These are phyloP conservation scores for Ceratorhiza oryzae-sativae DNA, from an alignment of 1,284 basidiomycete genomes.

Conservation along the genomic window DNA sequence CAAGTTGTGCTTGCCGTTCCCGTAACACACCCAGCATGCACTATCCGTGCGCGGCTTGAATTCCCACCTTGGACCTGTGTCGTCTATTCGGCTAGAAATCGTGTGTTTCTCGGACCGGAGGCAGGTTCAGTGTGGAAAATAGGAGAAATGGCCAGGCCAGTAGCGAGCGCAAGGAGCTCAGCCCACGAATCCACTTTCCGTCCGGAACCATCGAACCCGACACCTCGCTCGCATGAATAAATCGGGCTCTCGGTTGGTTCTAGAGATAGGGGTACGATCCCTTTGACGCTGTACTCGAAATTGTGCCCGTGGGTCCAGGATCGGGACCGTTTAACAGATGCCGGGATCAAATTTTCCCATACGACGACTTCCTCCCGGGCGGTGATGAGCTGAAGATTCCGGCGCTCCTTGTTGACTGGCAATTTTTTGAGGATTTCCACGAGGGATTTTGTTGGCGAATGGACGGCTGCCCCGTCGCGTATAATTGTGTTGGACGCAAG, in stretches of 20 bases:
- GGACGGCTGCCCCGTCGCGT: constrained; percentile 56
- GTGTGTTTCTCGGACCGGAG: not conserved
- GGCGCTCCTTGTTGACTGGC: not conserved
- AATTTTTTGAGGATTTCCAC: not conserved
- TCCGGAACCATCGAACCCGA: not conserved
- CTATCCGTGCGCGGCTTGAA: not conserved
- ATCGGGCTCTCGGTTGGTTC: not conserved
- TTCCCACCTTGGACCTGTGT: not conserved
- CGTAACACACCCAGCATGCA: not conserved
- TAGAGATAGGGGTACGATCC: not conserved
- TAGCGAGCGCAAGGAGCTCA: not conserved
- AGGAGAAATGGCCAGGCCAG: constrained; percentile 8
- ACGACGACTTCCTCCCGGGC: not conserved
- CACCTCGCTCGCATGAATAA: not conserved
- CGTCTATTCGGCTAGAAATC: not conserved
- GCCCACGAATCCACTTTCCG: not conserved
- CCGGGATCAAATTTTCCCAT: not conserved
- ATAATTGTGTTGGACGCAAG: constrained; percentile 56
- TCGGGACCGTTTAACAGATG: constrained; percentile 7
- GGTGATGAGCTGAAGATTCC: not conserved
- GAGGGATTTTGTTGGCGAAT: not conserved
- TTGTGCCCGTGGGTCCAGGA: constrained; percentile 3
- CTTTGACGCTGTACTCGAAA: not conserved
- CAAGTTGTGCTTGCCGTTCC: not conserved
- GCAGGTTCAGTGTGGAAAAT: not conserved